Base-by-base conservation (phyloP, 1,284 basidiomycete species). In the Sphagnurus paluster region DNA sequence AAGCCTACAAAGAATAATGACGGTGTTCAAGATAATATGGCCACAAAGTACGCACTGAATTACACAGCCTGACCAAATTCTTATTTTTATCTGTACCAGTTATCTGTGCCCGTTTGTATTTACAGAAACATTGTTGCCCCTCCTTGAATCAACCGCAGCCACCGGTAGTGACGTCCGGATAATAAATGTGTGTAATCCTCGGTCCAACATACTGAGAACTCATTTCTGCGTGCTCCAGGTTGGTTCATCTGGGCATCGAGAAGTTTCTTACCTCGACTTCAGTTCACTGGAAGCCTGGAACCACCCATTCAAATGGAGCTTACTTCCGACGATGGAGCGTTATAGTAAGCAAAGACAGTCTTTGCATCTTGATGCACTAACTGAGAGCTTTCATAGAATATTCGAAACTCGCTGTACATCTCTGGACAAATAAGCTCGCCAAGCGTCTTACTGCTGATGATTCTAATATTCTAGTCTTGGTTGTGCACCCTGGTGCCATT, bases 401-500 rank as follows among this genome's bases (percentile, higher is more conserved):
- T 13, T 39, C 38, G 1, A 39, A 39, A 29, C 38, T 39, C 20
- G 25, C 38, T 2, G 38, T 28, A 5, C 38, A 39, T 28, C n/a
- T 39, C 10, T 39, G 38, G 38, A 39, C 24, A 3, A 39, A 39
- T 19, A 39, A 24, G n/a, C 38, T 39, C n/a, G 17, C 25, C n/a
- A 17, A 24, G 13, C 25, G 24, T 23, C 26, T 39, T 5, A 9
- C 24, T 16, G 8, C 25, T 14, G 38, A 28, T 8, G 19, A 28
- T 13, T 39, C 38, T 16, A 26, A 29, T 9, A 14, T 39, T 23
- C 17, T 39, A 16, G 38, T 28, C 2, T 11, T 39, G 24, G 25
- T 39, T 39, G 38, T 29, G 14, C 38, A 39, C n/a, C 38, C 38
- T 28, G 38, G 38, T 39, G 38, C 38, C 19, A 39, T 28, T 23